phyloP scores from a whole-genome alignment of 2,329 filamentous ascomycete species.

The Arthrocladium fulminans region DNA sequence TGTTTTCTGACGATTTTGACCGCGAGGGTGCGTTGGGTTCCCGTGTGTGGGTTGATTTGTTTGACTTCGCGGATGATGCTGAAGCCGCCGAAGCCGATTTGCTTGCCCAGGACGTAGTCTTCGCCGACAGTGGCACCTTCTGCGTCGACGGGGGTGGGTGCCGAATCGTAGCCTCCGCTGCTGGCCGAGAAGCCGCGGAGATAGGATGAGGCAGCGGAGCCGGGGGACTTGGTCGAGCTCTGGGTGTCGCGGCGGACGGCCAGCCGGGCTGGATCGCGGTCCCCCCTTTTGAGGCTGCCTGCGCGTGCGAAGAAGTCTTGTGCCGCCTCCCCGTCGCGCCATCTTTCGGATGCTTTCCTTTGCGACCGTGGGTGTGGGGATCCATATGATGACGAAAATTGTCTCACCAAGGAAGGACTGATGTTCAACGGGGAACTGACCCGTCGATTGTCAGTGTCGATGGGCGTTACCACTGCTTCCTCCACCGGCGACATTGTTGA shows the following conservation, averaged over 20 bases:
- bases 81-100: conserved; percentile 58
- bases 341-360: conserved; percentile 21
- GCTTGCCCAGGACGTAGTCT: conserved; percentile 59
- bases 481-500: conserved; percentile 18
- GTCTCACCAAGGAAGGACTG: conserved; percentile 5
- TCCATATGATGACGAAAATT: conserved; percentile 19
- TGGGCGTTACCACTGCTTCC: conserved; percentile 15
- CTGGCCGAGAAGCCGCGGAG: conserved; percentile 42
- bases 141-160: conserved; percentile 48
- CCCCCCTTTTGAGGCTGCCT: conserved; percentile 19
- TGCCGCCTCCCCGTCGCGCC: conserved; percentile 26
- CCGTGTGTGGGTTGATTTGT: conserved; percentile 48
- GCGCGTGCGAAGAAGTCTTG: conserved; percentile 24
- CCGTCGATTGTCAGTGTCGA: conserved; percentile 10
- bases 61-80: conserved; percentile 59
- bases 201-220: conserved; percentile 51
- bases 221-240: conserved; percentile 41
- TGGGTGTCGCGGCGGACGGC: conserved; percentile 18
- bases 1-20: conserved; percentile 61
- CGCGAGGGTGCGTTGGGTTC: conserved; percentile 45
- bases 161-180: conserved; percentile 31
- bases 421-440: conserved; percentile 15
- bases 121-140: conserved; percentile 59
- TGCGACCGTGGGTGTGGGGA: conserved; percentile 14
- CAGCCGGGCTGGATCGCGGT: conserved; percentile 14